Conservation (phyloP, 1,284 basidiomycete genomes). For the Heterobasidion irregulare region DNA sequence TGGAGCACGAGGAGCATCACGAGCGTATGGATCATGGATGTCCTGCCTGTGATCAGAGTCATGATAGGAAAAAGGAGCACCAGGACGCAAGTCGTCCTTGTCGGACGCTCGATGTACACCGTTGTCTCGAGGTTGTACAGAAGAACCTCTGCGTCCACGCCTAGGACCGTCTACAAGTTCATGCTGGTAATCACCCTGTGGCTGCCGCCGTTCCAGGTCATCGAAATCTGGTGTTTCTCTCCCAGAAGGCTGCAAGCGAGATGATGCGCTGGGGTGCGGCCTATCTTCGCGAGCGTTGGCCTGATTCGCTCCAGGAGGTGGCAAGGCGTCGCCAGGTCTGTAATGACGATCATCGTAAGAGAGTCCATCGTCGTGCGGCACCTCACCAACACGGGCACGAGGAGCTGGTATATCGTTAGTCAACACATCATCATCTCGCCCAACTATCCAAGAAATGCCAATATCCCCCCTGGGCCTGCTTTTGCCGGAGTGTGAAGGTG, state of each 20-base stretch:
- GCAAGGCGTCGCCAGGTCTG: constrained; percentile 31
- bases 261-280: constrained; percentile 2
- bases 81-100: constrained; percentile 6
- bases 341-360: constrained; percentile 60
- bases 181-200: neutral
- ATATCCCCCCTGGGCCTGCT: constrained; percentile 16
- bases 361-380: constrained; percentile 16
- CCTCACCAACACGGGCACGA: neutral
- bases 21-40: constrained; percentile 8
- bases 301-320: constrained; percentile 1
- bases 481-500: constrained; percentile 9
- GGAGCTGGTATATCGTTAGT: neutral
- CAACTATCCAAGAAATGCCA: constrained; percentile 5
- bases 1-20: neutral
- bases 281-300: constrained; percentile 12
- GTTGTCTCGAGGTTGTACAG: constrained; percentile 5
- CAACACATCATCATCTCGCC: neutral
- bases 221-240: neutral
- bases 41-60: neutral
- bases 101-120: constrained; percentile 6
- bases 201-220: neutral
- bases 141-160: neutral
- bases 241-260: constrained; percentile 6
- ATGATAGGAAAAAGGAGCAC: neutral
- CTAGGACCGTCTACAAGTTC: neutral